Base-by-base conservation (phyloP, 371 early-diverging fungal genomes). In the Funneliformis caledonium region DNA sequence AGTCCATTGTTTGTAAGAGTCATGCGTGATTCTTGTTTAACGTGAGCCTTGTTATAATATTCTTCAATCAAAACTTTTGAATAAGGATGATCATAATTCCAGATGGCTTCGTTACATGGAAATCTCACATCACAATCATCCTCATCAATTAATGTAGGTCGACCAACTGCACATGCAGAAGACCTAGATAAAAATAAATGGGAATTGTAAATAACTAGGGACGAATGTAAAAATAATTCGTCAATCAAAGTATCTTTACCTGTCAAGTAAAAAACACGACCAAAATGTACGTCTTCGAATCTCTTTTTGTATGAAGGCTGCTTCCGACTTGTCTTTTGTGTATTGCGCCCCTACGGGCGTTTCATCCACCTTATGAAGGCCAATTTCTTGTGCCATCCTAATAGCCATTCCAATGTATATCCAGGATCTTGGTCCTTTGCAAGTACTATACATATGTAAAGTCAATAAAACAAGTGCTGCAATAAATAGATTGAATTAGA, bases 361-460 rank as follows among this genome's bases (percentile, higher is more conserved):
- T 26, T 56, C 72, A 33, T 65, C 67, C 33, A 65, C 26, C 45
- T 70, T 79, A 37, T 79, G 72, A 19, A 79, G 22, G 1, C 80
- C 80, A 45, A 79, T 52, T 60, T 50, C 70, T 45, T 79, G 80
- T 56, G 80, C 80, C 80, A 79, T 79, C 43, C 93, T 88, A 19
- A 89, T 85, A 5, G 93, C 91, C 83, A 92, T 87, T 16, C 91
- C 92, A 4, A 86, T 83, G 81, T 90, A 91, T 88, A 89, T 89
- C 91, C 91, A 92, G 10, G 88, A 85, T 43, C 90, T 86, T 48
- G 92, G 91, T 6, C 90, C 91, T 72, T 89, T 78, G 8, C 89
- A 89, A 72, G 89, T 88, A 1, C 93, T 92, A 80, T 87, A 91
- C 52, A 89, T 90, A 84, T 91, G 90, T 76, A 93, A 77, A 26